Evolutionary conservation across 2,329 filamentous ascomycete genomes (phyloP).

Genomic region (Balansia obtecta): DNA sequence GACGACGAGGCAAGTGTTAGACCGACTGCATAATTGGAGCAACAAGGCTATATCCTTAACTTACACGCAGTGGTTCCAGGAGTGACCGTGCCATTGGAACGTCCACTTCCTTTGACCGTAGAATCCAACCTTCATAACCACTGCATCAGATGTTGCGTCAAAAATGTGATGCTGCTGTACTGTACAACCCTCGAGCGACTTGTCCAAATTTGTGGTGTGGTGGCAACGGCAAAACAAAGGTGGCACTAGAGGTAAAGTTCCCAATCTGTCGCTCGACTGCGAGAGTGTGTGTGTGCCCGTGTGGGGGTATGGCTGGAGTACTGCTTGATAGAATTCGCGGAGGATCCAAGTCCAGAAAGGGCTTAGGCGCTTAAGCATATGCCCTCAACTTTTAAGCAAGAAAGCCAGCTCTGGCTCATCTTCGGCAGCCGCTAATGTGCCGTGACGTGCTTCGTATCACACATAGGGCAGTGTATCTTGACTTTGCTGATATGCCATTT

Average conservation of each 20-base stretch:
- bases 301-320: neutral
- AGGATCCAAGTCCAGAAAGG: neutral
- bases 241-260: neutral
- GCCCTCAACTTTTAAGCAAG: neutral
- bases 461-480: too few species aligned
- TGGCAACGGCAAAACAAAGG: slow-evolving; percentile 7
- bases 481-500: too few species aligned
- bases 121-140: too few species aligned
- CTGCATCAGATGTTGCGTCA: neutral
- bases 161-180: neutral
- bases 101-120: too few species aligned
- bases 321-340: neutral
- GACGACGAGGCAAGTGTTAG: neutral
- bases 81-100: neutral
- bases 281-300: neutral
- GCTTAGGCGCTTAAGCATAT: neutral
- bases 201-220: slow-evolving; percentile 2
- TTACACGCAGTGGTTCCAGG: neutral
- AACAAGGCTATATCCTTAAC: neutral
- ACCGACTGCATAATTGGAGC: neutral
- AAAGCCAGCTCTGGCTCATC: slow-evolving; percentile 13
- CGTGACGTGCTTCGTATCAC: neutral
- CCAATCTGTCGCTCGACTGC: neutral
- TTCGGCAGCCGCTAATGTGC: slow-evolving; percentile 20
- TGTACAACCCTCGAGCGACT: neutral